Base-by-base conservation (phyloP, 106 monocot genomes). In the Acorus gramineus region DNA sequence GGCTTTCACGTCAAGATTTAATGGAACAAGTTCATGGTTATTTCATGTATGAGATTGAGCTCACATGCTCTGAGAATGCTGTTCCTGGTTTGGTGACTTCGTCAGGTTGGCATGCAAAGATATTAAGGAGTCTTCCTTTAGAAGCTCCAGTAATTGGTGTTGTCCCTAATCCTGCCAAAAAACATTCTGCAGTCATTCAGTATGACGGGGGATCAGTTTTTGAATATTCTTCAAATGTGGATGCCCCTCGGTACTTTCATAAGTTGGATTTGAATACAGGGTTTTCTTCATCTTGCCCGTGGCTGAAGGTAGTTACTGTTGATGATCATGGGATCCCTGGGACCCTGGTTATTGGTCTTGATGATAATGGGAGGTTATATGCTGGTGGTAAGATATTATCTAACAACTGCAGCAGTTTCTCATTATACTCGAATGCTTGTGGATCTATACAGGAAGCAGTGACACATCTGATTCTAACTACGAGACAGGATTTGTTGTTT, bases 401-500 rank as follows among this genome's bases (percentile, higher is more conserved):
- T 61, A 81, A 50, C 42, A 89, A 65, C 62, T 98, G 98, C 66
- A 85, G 75, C 59, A 84, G 85, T 69, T 98, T 92, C 77, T 78
- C 85, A 66, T 80, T 98, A 67, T 98, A 92, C 57, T 85, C 79
- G 4, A 77, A 66, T 55, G 53, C 70, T 57, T 53, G 44, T 56
- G 61, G 67, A 44, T 54, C 44, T 46, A 7, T 42, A 63, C 74
- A 79, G 68, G 75, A 80, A 74, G 66, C 68, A 44, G 63, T 67
- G n/a, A 83, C 85, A 52, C 98, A 98, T 64, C 59, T 98, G 74
- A 72, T 98, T 78, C 68, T 98, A 50, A 83, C 76, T 51, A 98
- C 88, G 3, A 92, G 86, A 67, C 88, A 92, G 71, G 92, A 98
- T 79, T 70, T 85, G 49, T 48, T 98, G 63, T 89, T 98, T 44